Evolutionary conservation across 2,329 filamentous ascomycete genomes (phyloP).

Genomic region (Neopestalotiopsis clavispora): DNA sequence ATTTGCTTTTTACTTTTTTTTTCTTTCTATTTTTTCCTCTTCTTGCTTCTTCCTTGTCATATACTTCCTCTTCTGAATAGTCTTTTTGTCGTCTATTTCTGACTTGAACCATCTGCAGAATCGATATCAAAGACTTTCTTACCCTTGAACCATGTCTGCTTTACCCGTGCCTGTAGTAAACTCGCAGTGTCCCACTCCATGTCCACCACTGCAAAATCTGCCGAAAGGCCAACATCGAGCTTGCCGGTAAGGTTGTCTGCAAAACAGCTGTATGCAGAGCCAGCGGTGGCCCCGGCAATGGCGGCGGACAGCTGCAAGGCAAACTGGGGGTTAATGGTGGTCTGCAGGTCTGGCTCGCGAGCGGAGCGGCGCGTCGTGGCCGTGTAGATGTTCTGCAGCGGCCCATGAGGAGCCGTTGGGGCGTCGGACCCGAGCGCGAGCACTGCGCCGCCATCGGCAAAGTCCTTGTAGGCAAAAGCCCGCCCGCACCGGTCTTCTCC

Average conservation of each 20-base stretch:
- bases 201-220: constrained; percentile 53
- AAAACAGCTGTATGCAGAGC: constrained; percentile 50
- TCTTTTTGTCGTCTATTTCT: no score
- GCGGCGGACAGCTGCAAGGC: constrained; percentile 44
- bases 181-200: constrained; percentile 44
- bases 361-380: constrained; percentile 51
- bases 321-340: constrained; percentile 46
- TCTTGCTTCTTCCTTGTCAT: no score
- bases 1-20: no score
- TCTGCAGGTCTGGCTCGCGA: constrained; percentile 38
- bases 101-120: no score
- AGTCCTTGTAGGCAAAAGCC: constrained; percentile 68
- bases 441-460: constrained; percentile 50
- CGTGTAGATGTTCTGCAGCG: constrained; percentile 49
- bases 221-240: constrained; percentile 47
- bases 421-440: constrained; percentile 51
- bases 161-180: constrained; percentile 42
- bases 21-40: no score
- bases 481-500: constrained; percentile 57
- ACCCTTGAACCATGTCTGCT: constrained; percentile 49
- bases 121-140: constrained; percentile 35
- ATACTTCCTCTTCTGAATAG: no score
- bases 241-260: constrained; percentile 47
- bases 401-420: constrained; percentile 49
- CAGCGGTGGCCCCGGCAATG: constrained; percentile 45